These are phyloP conservation scores for Flaveria linearis DNA, from an alignment of 129 eudicot genomes.

Conservation along the genomic window DNA sequence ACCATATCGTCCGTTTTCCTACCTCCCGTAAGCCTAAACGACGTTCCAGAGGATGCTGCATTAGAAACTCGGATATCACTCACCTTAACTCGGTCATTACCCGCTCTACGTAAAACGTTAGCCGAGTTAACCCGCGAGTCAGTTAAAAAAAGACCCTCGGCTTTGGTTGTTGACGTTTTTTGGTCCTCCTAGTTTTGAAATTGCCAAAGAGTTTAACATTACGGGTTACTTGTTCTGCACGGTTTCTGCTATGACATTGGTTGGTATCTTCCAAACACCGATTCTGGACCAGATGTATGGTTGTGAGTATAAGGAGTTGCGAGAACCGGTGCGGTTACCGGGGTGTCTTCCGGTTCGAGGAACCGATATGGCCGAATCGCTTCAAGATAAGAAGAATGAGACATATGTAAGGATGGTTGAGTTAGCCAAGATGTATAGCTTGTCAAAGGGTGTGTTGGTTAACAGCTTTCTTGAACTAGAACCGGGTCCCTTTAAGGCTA, in stretches of 20 bases:
- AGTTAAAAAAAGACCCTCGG: neutral
- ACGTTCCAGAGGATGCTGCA: slow-evolving; percentile 24
- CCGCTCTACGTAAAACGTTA: slow-evolving; percentile 32
- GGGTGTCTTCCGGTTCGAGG: slow-evolving; percentile 41
- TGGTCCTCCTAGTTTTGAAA: slow-evolving; percentile 41
- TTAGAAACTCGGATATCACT: slow-evolving; percentile 37
- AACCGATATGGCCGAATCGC: slow-evolving; percentile 25
- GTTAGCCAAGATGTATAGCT: slow-evolving; percentile 22
- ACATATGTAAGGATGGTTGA: slow-evolving; percentile 24
- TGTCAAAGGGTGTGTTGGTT: slow-evolving; percentile 44
- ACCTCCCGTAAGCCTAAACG: slow-evolving; percentile 41
- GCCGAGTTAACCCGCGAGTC: slow-evolving; percentile 12
- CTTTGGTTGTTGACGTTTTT: slow-evolving; percentile 46
- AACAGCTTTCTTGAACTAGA: slow-evolving; percentile 48
- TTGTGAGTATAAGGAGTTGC: slow-evolving; percentile 42
- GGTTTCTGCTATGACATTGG: slow-evolving; percentile 39
- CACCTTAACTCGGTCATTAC: slow-evolving; percentile 39
- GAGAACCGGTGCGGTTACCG: slow-evolving; percentile 41
- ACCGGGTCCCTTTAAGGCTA: slow-evolving; percentile 40
- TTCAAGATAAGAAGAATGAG: slow-evolving; percentile 40
- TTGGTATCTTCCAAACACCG: slow-evolving; percentile 25
- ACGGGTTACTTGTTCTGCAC: slow-evolving; percentile 34
- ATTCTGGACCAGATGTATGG: slow-evolving; percentile 32
- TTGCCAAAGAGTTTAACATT: slow-evolving; percentile 37
- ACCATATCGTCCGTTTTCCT: slow-evolving; percentile 33